phyloP scores from a whole-genome alignment of 768 basidiomycete species.

The Russula brevipes region DNA sequence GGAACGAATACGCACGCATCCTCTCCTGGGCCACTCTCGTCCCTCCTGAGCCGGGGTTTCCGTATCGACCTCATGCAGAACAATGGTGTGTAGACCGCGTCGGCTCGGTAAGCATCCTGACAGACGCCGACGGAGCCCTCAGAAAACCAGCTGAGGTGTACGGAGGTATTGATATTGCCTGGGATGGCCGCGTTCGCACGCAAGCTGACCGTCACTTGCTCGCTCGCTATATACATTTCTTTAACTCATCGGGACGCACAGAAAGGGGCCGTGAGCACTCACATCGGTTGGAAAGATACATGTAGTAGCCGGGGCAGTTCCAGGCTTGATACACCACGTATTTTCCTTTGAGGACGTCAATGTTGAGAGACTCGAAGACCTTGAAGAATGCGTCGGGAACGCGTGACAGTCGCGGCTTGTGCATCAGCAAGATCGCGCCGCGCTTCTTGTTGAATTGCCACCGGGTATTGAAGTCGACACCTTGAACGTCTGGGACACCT shows the following conservation, averaged over 20 bases:
- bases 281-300: conserved; percentile 15
- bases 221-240: background rate
- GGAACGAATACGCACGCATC: background rate
- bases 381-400: conserved; percentile 8
- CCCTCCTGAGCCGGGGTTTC: conserved; percentile 3
- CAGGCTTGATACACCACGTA: background rate
- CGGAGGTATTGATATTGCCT: background rate
- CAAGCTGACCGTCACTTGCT: conserved; percentile 8
- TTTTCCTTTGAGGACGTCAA: conserved; percentile 7
- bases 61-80: background rate
- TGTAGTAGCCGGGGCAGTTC: conserved; percentile 14
- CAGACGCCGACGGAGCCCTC: conserved; percentile 8
- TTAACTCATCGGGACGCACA: background rate
- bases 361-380: background rate
- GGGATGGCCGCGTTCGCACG: background rate
- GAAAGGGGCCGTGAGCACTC: background rate
- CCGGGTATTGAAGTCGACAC: background rate
- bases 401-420: background rate
- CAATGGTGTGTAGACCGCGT: conserved; percentile 5
- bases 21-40: background rate
- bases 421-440: conserved; percentile 18
- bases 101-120: conserved; percentile 5
- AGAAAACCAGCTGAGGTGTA: background rate
- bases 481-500: background rate
- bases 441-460: conserved; percentile 11